Evolutionary conservation across 2,329 filamentous ascomycete species (phyloP), one percentile per base, ranked within the genome.

Genomic region (Bipolaris zeicola): DNA sequence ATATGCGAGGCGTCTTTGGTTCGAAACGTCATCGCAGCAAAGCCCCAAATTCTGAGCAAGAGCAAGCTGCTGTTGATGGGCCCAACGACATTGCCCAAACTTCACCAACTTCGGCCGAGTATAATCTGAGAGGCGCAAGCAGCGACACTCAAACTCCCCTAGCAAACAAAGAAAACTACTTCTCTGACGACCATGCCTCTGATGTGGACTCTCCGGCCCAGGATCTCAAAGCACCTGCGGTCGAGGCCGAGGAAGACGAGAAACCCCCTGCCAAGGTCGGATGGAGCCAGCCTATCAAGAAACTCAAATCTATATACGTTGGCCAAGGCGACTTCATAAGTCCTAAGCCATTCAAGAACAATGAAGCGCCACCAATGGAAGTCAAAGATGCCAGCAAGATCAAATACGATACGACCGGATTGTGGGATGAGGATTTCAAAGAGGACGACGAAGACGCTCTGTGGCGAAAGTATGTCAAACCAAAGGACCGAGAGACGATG

Each of bases 401-500:
- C 54, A 72, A 67, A 14, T 73, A 77, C 45, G 63, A 76, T 33
- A 65, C 62, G 18, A 53, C 63, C 26, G 68, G 67, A 6, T 55
- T 75, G 7, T 76, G 69, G 57, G 65, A 74, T 24, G 67, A 73
- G n/a, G 59, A 60, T 16, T 62, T 64, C 14, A 47, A 58, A 2
- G 75, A 76, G 55, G 71, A 74, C 20, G 65, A 67, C 43, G 66
- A 76, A 31, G 65, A 71, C 28, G 73, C 90, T 0, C 78, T 85
- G 42, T 99, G 95, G 95, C 87, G 88, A 67, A 89, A 88, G 58
- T 97, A 93, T 77, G 80, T 98, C 48, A 89, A 87, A 69, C 85
- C 86, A 55, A 92, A 90, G 54, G 87, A 97, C 59, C 88, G 95
- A 36, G 92, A 94, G 16, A 96, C 90, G 0, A 92, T 96, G 79